phyloP scores from a whole-genome alignment of 1,284 basidiomycete species.

The Tilletia walkeri region DNA sequence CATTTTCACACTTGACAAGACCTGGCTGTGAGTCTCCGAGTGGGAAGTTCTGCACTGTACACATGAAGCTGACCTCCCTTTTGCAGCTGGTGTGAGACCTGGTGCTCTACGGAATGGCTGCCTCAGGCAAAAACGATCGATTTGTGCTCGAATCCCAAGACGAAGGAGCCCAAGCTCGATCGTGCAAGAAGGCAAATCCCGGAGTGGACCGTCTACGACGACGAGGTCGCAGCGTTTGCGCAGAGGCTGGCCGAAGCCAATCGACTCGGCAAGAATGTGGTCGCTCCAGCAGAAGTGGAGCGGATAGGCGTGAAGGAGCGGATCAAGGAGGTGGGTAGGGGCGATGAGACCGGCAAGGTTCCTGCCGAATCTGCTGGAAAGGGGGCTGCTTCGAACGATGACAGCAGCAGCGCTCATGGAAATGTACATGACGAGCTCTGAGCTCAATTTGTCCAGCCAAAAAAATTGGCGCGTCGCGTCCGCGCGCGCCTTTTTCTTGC shows the following conservation, averaged over 20 bases:
- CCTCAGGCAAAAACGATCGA: slow-evolving; percentile 53
- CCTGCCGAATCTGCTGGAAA: too few relatives aligned
- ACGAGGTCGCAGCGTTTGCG: slow-evolving; percentile 56
- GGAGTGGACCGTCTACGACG: slow-evolving; percentile 92
- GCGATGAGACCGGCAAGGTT: too few relatives aligned
- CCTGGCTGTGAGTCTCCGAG: slow-evolving; percentile 35
- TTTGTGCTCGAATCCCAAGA: slow-evolving; percentile 57
- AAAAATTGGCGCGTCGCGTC: too few relatives aligned
- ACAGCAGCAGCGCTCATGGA: not conserved
- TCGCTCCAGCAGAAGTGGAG: slow-evolving; percentile 18
- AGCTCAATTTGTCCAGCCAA: too few relatives aligned
- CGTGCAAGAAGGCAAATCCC: slow-evolving; percentile 85
- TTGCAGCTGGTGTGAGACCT: slow-evolving; percentile 52
- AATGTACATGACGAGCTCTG: slow-evolving; percentile 6
- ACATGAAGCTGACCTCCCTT: not conserved
- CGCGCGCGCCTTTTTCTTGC: too few relatives aligned
- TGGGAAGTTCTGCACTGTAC: not conserved
- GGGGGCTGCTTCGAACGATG: too few relatives aligned
- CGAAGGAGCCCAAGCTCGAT: slow-evolving; percentile 89
- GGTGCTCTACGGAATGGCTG: slow-evolving; percentile 48
- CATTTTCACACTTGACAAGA: slow-evolving; percentile 46
- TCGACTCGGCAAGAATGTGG: slow-evolving; percentile 21
- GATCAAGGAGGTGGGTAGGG: slow-evolving; percentile 2
- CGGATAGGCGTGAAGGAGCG: slow-evolving; percentile 14
- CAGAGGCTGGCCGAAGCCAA: slow-evolving; percentile 35